A percentile compares a stretch with the other conserved stretches of the same genome.
These are phyloP conservation scores for Crataegus laevigata DNA, from an alignment of 306 rosid genomes.

Conservation along the genomic window DNA sequence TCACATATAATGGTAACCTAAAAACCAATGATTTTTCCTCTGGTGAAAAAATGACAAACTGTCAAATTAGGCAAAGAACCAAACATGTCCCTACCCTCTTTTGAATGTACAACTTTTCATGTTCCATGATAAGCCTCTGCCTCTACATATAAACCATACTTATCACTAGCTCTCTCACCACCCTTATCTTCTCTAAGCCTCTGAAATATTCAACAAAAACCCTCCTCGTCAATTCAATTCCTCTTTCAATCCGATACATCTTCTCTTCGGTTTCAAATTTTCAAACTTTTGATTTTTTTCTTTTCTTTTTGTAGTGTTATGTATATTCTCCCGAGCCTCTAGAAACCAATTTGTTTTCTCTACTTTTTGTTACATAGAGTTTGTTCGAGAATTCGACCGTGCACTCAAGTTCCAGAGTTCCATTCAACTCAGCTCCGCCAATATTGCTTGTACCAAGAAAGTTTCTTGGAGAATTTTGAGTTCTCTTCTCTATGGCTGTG, in stretches of 20 bases:
- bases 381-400: background rate
- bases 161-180: conserved; percentile 19
- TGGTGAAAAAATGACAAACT: conserved; percentile 8
- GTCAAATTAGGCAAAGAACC: conserved; percentile 29
- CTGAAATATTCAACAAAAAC: conserved; percentile 12
- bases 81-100: conserved; percentile 46
- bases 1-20: no score
- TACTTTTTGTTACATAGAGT: background rate
- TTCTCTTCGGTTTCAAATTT: conserved; percentile 11
- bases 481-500: conserved; percentile 20
- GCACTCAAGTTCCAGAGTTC: background rate
- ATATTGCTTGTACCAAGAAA: background rate
- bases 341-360: conserved; percentile 1
- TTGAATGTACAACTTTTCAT: conserved; percentile 28
- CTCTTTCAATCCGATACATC: background rate
- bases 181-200: conserved; percentile 15
- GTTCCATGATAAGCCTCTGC: conserved; percentile 20
- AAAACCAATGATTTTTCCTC: background rate
- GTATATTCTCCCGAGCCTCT: conserved; percentile 20
- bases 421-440: background rate
- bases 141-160: conserved; percentile 35
- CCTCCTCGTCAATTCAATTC: background rate
- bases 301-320: conserved; percentile 30
- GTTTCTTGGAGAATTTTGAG: background rate
- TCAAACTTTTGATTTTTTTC: background rate